phyloP scores from a whole-genome alignment of 2,329 filamentous ascomycete genomes.

The Aspergillus pseudoterreus region DNA sequence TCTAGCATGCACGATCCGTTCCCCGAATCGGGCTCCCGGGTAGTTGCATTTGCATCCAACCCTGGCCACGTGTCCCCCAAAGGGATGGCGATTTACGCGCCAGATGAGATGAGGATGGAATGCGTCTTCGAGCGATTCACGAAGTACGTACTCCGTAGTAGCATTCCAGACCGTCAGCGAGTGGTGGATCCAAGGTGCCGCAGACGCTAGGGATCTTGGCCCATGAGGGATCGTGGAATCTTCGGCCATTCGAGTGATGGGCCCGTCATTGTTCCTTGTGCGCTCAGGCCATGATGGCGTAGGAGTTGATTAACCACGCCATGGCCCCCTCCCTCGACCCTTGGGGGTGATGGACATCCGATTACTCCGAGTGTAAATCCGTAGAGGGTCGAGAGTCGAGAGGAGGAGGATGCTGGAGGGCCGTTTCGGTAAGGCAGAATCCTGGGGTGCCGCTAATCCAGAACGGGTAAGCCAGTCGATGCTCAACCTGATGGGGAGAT shows the following conservation, averaged over 20 bases:
- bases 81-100: slow-evolving; percentile 14
- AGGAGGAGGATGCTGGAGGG: not conserved
- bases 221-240: not conserved
- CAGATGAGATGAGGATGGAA: slow-evolving; percentile 9
- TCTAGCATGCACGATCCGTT: not conserved
- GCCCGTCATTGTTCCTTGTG: not conserved
- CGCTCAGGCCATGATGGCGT: not conserved
- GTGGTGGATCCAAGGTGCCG: slow-evolving; percentile 6
- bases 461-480: not conserved
- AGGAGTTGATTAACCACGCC: too few relatives aligned
- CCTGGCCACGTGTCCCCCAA: slow-evolving; percentile 17
- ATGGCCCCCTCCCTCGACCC: too few relatives aligned
- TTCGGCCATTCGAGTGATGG: not conserved
- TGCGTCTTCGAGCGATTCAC: not conserved
- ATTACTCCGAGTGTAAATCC: not conserved
- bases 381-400: not conserved
- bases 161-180: slow-evolving; percentile 6
- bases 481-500: not conserved
- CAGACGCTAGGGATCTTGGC: slow-evolving; percentile 8
- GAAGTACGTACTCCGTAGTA: not conserved
- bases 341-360: too few relatives aligned
- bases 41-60: slow-evolving; percentile 16
- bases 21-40: slow-evolving; percentile 3
- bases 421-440: not conserved
- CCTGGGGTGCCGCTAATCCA: not conserved